Evolutionary conservation across 495 filamentous ascomycete species (phyloP).

Genomic region (Penicillium flavigenum): DNA sequence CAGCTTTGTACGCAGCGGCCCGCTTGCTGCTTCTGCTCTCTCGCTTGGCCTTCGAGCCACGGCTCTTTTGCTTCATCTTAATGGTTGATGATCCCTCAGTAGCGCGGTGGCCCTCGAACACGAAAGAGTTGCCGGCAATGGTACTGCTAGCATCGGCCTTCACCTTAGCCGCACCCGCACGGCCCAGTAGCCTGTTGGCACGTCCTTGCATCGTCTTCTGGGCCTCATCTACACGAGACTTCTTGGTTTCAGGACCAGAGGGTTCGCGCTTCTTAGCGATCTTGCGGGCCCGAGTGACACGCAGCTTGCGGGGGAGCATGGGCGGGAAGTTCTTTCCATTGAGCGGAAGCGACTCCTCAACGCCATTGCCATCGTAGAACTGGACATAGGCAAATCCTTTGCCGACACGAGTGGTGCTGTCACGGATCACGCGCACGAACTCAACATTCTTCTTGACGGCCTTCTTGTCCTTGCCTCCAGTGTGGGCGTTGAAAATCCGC

Average conservation of each 20-base stretch:
- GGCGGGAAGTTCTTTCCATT: constrained; percentile 91
- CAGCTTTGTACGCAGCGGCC: constrained; percentile 65
- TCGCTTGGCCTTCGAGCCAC: constrained; percentile 53
- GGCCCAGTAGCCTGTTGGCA: constrained; percentile 77
- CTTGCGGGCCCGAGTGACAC: constrained; percentile 81
- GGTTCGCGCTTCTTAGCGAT: constrained; percentile 64
- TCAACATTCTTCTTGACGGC: constrained; percentile 72
- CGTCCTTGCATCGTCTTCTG: constrained; percentile 74
- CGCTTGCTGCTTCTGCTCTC: constrained; percentile 54
- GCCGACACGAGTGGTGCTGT: constrained; percentile 83
- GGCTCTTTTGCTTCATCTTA: constrained; percentile 59
- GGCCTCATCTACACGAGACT: constrained; percentile 62
- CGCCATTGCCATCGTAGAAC: constrained; percentile 82
- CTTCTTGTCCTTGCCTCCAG: constrained; percentile 43
- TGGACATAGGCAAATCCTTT: constrained; percentile 99
- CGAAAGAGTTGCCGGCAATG: constrained; percentile 56
- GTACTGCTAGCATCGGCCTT: constrained; percentile 41
- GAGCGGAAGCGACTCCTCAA: constrained; percentile 82
- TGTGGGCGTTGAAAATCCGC: constrained; percentile 68
- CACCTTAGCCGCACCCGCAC: constrained; percentile 68
- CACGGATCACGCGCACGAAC: constrained; percentile 89
- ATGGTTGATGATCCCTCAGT: constrained; percentile 63
- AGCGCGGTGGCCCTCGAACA: constrained; percentile 91
- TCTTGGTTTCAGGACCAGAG: constrained; percentile 30
- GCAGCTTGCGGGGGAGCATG: constrained; percentile 81